These are phyloP conservation scores for Penicillium goetzii DNA, from an alignment of 495 filamentous ascomycete genomes.

Conservation along the genomic window DNA sequence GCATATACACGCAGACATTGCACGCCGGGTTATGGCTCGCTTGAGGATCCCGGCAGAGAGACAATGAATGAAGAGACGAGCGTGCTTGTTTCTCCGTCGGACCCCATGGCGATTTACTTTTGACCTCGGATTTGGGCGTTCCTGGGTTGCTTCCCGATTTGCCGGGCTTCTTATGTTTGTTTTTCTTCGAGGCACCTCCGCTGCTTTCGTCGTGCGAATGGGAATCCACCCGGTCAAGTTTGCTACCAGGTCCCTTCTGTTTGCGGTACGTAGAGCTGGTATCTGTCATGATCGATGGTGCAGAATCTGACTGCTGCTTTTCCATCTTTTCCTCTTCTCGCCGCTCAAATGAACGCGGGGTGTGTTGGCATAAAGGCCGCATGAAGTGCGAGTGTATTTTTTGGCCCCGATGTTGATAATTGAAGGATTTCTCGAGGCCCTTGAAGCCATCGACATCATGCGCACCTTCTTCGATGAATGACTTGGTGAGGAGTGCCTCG, in stretches of 20 bases:
- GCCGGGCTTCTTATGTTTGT: conserved; percentile 45
- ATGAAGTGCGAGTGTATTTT: conserved; percentile 69
- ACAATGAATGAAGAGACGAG: conserved; percentile 21
- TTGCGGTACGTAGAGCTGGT: conserved; percentile 26
- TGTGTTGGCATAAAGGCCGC: conserved; percentile 64
- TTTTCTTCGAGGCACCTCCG: conserved; percentile 38
- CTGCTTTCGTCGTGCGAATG: conserved; percentile 40
- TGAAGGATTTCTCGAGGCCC: conserved; percentile 65
- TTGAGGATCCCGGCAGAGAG: conserved; percentile 38
- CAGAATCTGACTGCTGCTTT: conserved; percentile 34
- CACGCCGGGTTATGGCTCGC: conserved; percentile 25
- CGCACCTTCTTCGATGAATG: conserved; percentile 68
- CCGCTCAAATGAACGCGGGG: conserved; percentile 48
- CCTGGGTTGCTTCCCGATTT: conserved; percentile 43
- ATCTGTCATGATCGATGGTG: conserved; percentile 14
- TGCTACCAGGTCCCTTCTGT: conserved; percentile 33
- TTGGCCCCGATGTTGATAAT: conserved; percentile 65
- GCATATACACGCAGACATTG: conserved; percentile 68
- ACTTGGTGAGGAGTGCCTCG: conserved; percentile 65
- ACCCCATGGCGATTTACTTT: conserved; percentile 37
- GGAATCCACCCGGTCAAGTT: conserved; percentile 35
- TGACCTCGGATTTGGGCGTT: conserved; percentile 41
- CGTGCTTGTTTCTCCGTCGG: conserved; percentile 30
- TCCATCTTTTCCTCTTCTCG: conserved; percentile 45
- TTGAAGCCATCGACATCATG: conserved; percentile 70